These are phyloP conservation scores for Salix dunnii DNA, from an alignment of 345 rosid genomes.

Conservation along the genomic window DNA sequence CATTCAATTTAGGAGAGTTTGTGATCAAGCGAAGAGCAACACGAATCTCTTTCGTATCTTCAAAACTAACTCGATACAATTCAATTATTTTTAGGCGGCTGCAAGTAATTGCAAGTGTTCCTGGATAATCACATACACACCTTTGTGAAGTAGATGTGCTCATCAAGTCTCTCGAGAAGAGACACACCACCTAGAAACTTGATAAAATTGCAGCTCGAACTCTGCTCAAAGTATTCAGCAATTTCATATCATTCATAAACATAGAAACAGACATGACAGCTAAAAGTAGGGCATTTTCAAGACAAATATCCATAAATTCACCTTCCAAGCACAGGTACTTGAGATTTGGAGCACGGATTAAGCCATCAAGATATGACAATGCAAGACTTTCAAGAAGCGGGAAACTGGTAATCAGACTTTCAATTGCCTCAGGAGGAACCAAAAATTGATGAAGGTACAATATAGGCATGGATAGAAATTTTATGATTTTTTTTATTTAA, in stretches of 20 bases:
- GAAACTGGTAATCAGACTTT: slow-evolving; percentile 65
- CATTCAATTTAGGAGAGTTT: slow-evolving; percentile 73
- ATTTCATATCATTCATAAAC: slow-evolving; percentile 83
- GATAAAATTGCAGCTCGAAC: slow-evolving; percentile 66
- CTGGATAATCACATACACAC: slow-evolving; percentile 68
- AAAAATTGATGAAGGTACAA: slow-evolving; percentile 59
- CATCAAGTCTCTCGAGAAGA: slow-evolving; percentile 69
- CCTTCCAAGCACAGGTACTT: slow-evolving; percentile 82
- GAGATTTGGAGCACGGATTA: slow-evolving; percentile 71
- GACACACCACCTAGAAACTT: slow-evolving; percentile 84
- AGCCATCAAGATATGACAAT: slow-evolving; percentile 74
- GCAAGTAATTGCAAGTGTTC: slow-evolving; percentile 56
- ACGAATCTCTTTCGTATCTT: slow-evolving; percentile 73
- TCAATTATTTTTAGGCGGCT: slow-evolving; percentile 58
- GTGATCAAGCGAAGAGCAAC: slow-evolving; percentile 78
- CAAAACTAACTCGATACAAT: slow-evolving; percentile 80
- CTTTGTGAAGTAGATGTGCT: slow-evolving; percentile 86
- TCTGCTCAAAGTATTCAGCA: slow-evolving; percentile 74
- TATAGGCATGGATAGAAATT: no score
- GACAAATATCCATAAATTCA: slow-evolving; percentile 74
- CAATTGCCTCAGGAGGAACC: slow-evolving; percentile 71
- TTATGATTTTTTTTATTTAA: no score
- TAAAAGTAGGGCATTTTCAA: slow-evolving; percentile 69
- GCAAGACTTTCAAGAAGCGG: slow-evolving; percentile 76
- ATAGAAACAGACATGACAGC: slow-evolving; percentile 66